These are phyloP conservation scores for Beauveria caledonica DNA, from an alignment of 2,329 filamentous ascomycete species.

Conservation along the genomic window DNA sequence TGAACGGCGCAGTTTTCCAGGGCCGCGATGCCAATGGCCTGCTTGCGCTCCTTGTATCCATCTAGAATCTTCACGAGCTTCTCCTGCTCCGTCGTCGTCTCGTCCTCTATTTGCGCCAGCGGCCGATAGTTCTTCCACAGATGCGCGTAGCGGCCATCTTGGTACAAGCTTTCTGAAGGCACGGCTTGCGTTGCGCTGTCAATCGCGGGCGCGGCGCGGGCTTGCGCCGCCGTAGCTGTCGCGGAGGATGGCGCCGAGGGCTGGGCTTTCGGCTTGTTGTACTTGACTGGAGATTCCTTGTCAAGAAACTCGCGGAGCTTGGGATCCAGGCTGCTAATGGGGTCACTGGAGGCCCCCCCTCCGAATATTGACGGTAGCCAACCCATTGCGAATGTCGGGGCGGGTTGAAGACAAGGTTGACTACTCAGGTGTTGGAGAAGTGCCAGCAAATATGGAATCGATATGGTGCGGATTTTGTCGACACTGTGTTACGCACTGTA, in stretches of 20 bases:
- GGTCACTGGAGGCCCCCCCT: slow-evolving; percentile 40
- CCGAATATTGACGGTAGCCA: slow-evolving; percentile 49
- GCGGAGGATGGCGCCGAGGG: background rate
- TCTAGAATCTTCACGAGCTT: slow-evolving; percentile 73
- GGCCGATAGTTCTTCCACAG: slow-evolving; percentile 89
- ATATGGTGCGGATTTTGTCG: slow-evolving; percentile 13
- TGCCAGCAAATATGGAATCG: background rate
- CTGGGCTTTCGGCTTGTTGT: slow-evolving; percentile 29
- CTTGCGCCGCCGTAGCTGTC: slow-evolving; percentile 13
- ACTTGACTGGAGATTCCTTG: slow-evolving; percentile 70
- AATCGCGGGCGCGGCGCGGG: slow-evolving; percentile 17
- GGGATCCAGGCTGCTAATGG: slow-evolving; percentile 70
- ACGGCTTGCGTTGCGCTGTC: slow-evolving; percentile 22
- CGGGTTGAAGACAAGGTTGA: background rate
- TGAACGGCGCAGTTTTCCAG: slow-evolving; percentile 90
- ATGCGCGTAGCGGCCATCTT: slow-evolving; percentile 63
- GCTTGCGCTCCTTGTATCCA: slow-evolving; percentile 74
- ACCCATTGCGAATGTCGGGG: slow-evolving; percentile 37
- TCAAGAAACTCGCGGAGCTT: slow-evolving; percentile 77
- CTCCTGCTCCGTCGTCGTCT: slow-evolving; percentile 67
- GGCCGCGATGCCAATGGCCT: slow-evolving; percentile 68
- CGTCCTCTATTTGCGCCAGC: slow-evolving; percentile 58
- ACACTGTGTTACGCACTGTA: slow-evolving; percentile 17
- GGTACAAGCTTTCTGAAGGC: slow-evolving; percentile 45
- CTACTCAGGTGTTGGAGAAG: background rate